These are phyloP conservation scores for Trifolium fragiferum DNA, from an alignment of 306 rosid genomes.

Conservation along the genomic window DNA sequence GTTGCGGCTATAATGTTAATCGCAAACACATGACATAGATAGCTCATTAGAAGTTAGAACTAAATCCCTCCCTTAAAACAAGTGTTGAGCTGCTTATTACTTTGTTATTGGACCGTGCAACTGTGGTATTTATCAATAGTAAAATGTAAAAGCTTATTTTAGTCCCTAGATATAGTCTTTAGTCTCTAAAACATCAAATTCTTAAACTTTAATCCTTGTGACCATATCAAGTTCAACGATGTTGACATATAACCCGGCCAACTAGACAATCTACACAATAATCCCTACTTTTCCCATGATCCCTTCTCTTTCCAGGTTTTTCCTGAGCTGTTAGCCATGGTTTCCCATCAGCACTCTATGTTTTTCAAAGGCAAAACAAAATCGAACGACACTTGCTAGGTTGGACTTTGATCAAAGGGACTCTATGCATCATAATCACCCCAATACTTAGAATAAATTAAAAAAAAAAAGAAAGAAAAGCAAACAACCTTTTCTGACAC, in stretches of 20 bases:
- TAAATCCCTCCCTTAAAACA: not conserved
- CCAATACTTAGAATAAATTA: too few species aligned
- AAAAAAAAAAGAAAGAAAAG: too few species aligned
- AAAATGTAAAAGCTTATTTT: not conserved
- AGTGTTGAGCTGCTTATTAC: not conserved
- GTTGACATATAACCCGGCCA: too few species aligned
- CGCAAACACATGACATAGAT: not conserved
- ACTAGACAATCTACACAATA: too few species aligned
- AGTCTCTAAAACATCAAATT: not conserved
- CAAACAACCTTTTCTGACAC: too few species aligned
- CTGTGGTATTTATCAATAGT: not conserved
- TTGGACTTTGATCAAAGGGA: too few species aligned
- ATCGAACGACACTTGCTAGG: too few species aligned
- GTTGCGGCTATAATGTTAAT: not conserved
- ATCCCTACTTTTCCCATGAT: too few species aligned
- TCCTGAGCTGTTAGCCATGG: not conserved
- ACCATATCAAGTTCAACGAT: not conserved
- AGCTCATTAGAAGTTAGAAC: constrained; percentile 11
- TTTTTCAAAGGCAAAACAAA: too few species aligned
- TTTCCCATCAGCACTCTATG: not conserved
- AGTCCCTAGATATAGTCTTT: not conserved
- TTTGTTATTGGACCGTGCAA: not conserved
- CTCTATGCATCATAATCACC: too few species aligned
- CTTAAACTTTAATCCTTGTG: not conserved
- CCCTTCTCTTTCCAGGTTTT: not conserved